These are phyloP conservation scores for Nephelium lappaceum DNA, from an alignment of 345 rosid species.

Conservation along the genomic window DNA sequence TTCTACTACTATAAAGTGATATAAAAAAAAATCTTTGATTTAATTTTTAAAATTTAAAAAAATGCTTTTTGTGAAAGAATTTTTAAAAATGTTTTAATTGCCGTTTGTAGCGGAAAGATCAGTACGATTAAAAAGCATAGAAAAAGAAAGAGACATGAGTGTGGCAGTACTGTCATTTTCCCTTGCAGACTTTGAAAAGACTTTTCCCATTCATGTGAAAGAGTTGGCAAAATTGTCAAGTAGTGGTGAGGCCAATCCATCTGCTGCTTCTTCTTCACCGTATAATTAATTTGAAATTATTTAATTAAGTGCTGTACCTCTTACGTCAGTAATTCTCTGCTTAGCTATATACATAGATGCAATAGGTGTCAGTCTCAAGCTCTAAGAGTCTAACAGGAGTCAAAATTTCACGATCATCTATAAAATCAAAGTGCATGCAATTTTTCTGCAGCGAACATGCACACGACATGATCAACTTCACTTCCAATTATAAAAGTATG, in stretches of 20 bases:
- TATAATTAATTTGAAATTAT: no score
- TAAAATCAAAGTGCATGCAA: neutral
- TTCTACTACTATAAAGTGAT: no score
- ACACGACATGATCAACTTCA: neutral
- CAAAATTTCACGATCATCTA: constrained; percentile 20
- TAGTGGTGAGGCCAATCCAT: neutral
- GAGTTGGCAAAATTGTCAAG: constrained; percentile 26
- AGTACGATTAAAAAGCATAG: neutral
- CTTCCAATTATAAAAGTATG: neutral
- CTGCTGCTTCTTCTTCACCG: neutral
- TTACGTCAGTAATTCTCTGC: neutral
- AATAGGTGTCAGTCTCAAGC: neutral
- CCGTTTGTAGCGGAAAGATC: neutral
- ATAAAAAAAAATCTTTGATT: no score
- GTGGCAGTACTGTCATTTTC: constrained; percentile 1
- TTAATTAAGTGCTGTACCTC: no score
- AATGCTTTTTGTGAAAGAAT: no score
- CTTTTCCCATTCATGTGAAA: neutral
- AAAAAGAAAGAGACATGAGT: neutral
- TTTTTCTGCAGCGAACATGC: neutral
- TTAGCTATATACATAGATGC: no score
- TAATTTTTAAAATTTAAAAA: no score
- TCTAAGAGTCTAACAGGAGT: constrained; percentile 12
- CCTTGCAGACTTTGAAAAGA: neutral
- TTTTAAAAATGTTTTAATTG: neutral